Conservation (phyloP, 2,329 filamentous ascomycete genomes). For the Myriosclerotinia duriaeana region DNA sequence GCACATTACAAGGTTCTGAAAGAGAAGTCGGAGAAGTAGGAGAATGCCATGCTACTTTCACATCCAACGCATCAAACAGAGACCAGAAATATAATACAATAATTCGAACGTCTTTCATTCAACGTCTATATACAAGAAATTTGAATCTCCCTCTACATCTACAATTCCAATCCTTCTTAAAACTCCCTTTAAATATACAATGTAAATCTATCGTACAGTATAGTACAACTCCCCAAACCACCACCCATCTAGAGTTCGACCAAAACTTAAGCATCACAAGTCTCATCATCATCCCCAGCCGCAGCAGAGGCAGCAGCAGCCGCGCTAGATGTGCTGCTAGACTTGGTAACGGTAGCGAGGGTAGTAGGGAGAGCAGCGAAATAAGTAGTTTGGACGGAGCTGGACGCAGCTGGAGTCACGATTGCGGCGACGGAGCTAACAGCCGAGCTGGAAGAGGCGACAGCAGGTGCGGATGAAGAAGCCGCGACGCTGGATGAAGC, state of each 20-base stretch:
- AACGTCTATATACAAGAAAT: too few relatives aligned
- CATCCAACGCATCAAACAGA: too few relatives aligned
- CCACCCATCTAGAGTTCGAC: too few relatives aligned
- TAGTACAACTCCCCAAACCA: too few relatives aligned
- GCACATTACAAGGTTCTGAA: too few relatives aligned
- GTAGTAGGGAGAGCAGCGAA: constrained; percentile 16
- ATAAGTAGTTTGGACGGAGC: background rate
- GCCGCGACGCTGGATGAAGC: background rate
- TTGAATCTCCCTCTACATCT: too few relatives aligned
- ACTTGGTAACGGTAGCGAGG: constrained; percentile 7
- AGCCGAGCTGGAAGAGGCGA: background rate
- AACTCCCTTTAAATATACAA: background rate
- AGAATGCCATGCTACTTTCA: too few relatives aligned
- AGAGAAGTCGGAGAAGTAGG: too few relatives aligned
- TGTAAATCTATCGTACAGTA: too few relatives aligned
- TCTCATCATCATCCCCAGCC: background rate
- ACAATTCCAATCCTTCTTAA: too few relatives aligned
- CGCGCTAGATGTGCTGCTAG: constrained; percentile 4
- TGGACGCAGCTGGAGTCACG: background rate
- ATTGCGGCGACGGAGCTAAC: background rate
- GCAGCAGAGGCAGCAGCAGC: constrained; percentile 2
- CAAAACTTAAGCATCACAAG: constrained; percentile 14
- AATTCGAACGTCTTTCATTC: too few relatives aligned
- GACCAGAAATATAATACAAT: too few relatives aligned
- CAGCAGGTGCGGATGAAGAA: background rate